These are phyloP conservation scores for Vitis cinerea DNA, from an alignment of 164 flowering plant species.

Conservation along the genomic window DNA sequence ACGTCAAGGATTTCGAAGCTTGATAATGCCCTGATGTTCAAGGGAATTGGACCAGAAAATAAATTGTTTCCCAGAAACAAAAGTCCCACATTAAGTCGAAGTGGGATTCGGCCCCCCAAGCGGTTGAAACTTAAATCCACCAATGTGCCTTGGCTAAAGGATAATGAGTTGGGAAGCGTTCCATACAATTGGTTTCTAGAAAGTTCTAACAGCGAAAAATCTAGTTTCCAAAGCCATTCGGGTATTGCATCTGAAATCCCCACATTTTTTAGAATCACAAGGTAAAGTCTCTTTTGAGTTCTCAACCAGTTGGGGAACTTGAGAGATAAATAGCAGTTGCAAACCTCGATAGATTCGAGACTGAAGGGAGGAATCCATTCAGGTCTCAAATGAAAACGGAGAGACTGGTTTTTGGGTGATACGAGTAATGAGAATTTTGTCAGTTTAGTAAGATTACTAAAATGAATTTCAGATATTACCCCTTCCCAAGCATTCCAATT, in stretches of 20 bases:
- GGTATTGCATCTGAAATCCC: conserved; percentile 23
- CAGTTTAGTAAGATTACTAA: conserved; percentile 9
- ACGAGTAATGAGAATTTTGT: background rate
- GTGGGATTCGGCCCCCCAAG: conserved; percentile 19
- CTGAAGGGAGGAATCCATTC: conserved; percentile 33
- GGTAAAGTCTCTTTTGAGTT: conserved; percentile 13
- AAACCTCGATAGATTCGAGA: background rate
- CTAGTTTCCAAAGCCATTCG: conserved; percentile 15
- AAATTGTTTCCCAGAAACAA: conserved; percentile 10
- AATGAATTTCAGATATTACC: conserved; percentile 4
- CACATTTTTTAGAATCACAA: conserved; percentile 2
- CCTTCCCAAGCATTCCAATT: conserved; percentile 15
- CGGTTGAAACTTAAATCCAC: conserved; percentile 21
- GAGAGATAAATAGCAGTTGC: conserved; percentile 17
- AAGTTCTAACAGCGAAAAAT: background rate
- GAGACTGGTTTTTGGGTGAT: background rate
- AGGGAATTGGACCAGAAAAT: conserved; percentile 21
- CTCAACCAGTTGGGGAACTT: conserved; percentile 28
- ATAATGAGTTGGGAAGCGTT: conserved; percentile 8
- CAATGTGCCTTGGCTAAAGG: background rate
- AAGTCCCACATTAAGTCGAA: background rate
- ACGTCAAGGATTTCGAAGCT: conserved; percentile 1
- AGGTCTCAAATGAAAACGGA: conserved; percentile 8
- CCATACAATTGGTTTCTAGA: conserved; percentile 24
- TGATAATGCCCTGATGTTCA: conserved; percentile 6